Conservation (phyloP, 2,329 filamentous ascomycete genomes). For the Coniochaeta pulveracea region DNA sequence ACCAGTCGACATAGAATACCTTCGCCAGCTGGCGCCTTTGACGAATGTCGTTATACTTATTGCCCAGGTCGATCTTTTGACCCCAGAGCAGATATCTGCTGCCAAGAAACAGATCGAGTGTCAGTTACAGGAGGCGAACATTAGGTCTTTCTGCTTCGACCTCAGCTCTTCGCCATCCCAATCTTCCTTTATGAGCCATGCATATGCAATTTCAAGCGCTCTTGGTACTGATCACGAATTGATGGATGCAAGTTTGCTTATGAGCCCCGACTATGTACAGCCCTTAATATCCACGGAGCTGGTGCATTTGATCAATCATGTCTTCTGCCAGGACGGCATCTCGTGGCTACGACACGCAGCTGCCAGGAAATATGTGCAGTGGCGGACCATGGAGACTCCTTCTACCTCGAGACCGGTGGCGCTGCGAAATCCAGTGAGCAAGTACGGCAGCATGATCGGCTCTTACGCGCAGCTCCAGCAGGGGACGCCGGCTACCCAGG, state of each 20-base stretch:
- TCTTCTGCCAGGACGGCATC: constrained; percentile 70
- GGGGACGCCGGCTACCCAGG: constrained; percentile 6
- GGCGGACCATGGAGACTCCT: constrained; percentile 34
- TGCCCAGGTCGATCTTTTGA: constrained; percentile 62
- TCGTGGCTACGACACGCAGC: constrained; percentile 73
- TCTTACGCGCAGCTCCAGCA: constrained; percentile 6
- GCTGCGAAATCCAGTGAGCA: constrained; percentile 23
- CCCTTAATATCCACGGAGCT: constrained; percentile 73
- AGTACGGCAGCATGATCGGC: constrained; percentile 5
- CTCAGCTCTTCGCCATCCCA: constrained; percentile 18
- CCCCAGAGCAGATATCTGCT: constrained; percentile 39
- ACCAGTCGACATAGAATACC: constrained; percentile 57
- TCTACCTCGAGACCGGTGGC: constrained; percentile 17
- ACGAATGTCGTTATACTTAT: constrained; percentile 83
- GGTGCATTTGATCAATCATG: constrained; percentile 49
- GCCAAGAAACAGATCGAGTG: constrained; percentile 49
- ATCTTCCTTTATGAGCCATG: constrained; percentile 19
- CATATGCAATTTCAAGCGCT: constrained; percentile 70
- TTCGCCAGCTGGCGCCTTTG: constrained; percentile 56
- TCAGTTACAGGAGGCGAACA: constrained; percentile 42
- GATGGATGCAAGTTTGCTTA: constrained; percentile 88
- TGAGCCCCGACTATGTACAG: constrained; percentile 83
- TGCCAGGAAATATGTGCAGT: constrained; percentile 69
- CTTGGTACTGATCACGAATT: constrained; percentile 61
- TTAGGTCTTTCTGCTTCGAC: constrained; percentile 59